Evolutionary conservation across 805 yeast genomes (phyloP), one percentile per base, ranked within the genome.

Genomic region (Ogataea neopini): DNA sequence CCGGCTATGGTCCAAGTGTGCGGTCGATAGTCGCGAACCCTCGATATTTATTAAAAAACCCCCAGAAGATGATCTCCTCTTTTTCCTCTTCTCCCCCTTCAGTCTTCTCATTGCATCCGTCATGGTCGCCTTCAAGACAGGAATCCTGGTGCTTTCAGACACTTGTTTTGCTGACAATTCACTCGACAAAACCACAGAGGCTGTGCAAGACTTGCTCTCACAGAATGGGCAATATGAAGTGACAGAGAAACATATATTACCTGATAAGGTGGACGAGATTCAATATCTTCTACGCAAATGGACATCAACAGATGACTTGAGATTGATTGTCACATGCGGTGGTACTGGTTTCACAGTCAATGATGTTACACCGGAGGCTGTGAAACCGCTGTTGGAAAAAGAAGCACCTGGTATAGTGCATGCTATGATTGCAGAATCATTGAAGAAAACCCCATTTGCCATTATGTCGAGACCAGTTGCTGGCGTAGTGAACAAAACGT

Each of bases 361-460:
- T 6, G 83, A 78, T 57, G 56, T 64, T 6, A 77, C 83, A 2
- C 82, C 82, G 0, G 83, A 78, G 43, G 79, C 80, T 1, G 62
- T 78, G 6, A 60, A 51, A 43, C 71, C 75, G 4, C 40, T 78
- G 29, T 35, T 78, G 1, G 70, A 73, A 13, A 68, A 61, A 44
- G 68, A 70, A 35, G 79, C 82, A 0, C 76, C 79, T 1, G 83
- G 82, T 1, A 56, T 78, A 8, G 75, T 72, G 5, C 77, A 74
- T 37, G 71, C 70, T 3, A 76, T 78, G 80, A 58, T 77, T 3
- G 48, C 63, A 1, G 64, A 60, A 19, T 74, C 81, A 1, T 63
- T 76, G 17, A 55, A 65, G 43, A 63, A 69, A 20, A 78, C 83
- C 0, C 76, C 77, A 1, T 67, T 65, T 52, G 82, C 81, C 1